A percentile compares a stretch with the other conserved stretches of the same genome.
Conservation (phyloP, 345 rosid genomes). For the Turnera subulata region DNA sequence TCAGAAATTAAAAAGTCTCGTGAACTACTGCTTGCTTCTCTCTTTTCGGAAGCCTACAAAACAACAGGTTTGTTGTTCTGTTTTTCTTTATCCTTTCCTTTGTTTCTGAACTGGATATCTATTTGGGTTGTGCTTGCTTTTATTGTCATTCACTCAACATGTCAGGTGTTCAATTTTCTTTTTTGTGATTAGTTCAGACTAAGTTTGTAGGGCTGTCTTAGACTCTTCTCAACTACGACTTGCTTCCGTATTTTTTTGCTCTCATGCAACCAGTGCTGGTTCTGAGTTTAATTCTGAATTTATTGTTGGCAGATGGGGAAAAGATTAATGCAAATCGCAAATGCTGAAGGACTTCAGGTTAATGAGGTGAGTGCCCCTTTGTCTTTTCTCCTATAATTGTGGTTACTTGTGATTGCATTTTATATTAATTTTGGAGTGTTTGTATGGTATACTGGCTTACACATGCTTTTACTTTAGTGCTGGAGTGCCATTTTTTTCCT, state of each 20-base stretch:
- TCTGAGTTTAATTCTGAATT: constrained; percentile 20
- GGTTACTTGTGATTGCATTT: too few species aligned
- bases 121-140: too few species aligned
- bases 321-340: constrained; percentile 80
- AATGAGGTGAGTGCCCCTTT: constrained; percentile 59
- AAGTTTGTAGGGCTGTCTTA: too few species aligned
- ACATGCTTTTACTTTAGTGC: too few species aligned
- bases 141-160: too few species aligned
- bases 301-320: constrained; percentile 76
- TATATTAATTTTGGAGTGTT: too few species aligned
- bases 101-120: background rate
- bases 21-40: constrained; percentile 79
- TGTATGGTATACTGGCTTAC: too few species aligned
- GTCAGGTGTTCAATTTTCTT: background rate
- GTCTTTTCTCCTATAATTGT: background rate
- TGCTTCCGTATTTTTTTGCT: background rate
- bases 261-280: background rate
- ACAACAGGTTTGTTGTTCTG: constrained; percentile 58
- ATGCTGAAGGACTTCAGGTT: constrained; percentile 78
- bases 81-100: constrained; percentile 5
- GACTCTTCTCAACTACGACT: background rate
- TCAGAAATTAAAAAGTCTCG: constrained; percentile 93
- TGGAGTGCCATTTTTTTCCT: too few species aligned
- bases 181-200: background rate
- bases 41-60: constrained; percentile 87